These are phyloP conservation scores for Clavaria fumosa DNA, from an alignment of 768 basidiomycete species.

Conservation along the genomic window DNA sequence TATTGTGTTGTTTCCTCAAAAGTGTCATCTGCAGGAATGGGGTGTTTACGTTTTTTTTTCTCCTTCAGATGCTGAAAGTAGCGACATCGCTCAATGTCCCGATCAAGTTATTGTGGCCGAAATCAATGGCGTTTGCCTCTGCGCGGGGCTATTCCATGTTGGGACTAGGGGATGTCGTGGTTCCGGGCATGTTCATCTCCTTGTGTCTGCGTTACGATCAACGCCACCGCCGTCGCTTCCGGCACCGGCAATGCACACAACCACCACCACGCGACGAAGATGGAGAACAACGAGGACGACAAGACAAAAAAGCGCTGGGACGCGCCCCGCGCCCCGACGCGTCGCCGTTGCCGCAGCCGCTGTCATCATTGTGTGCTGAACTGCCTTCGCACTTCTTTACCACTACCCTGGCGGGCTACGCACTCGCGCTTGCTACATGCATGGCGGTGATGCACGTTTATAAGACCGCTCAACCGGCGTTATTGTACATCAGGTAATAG, in stretches of 20 bases:
- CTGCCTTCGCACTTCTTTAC: slow-evolving; percentile 73
- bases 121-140: slow-evolving; percentile 35
- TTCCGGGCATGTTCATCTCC: slow-evolving; percentile 56
- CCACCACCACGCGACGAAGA: no score
- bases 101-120: slow-evolving; percentile 85
- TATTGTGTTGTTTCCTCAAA: slow-evolving; percentile 31
- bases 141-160: slow-evolving; percentile 71
- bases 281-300: no score
- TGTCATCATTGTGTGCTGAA: no score
- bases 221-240: slow-evolving; percentile 19
- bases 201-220: slow-evolving; percentile 71
- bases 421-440: slow-evolving; percentile 54
- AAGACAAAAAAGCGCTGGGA: no score
- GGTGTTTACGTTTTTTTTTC: no score
- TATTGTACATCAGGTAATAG: slow-evolving; percentile 83
- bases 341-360: no score
- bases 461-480: slow-evolving; percentile 71
- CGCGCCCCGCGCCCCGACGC: no score
- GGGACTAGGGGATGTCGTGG: slow-evolving; percentile 79
- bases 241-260: slow-evolving; percentile 32
- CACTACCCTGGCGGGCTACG: slow-evolving; percentile 55
- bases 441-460: slow-evolving; percentile 78
- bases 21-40: no score
- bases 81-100: slow-evolving; percentile 83
- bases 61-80: slow-evolving; percentile 74